Evolutionary conservation across 352 stramenopile genomes (phyloP), one percentile per base, ranked within the genome.

Genomic region (Pilasporangium apinafurcum): DNA sequence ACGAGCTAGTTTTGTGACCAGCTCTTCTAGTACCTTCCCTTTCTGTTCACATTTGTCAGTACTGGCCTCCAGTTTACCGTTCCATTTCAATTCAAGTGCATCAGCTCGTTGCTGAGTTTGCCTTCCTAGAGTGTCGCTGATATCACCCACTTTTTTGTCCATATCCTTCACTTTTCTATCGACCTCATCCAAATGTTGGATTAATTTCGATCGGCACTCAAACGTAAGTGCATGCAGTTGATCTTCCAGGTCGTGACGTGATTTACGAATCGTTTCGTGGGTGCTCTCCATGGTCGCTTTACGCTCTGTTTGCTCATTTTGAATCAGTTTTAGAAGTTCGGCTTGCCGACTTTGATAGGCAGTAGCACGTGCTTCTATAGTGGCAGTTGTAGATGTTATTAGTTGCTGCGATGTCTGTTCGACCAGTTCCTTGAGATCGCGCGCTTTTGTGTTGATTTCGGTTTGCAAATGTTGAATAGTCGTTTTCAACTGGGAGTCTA

Each of bases 231-330:
- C 36, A 12, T 87, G 60, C 9, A 84, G 37, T 18, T 67, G 54
- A 30, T 86, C 72, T 58, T 86, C 64, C 4, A 80, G 40, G 3
- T 58, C 45, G 16, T 83, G 62, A 6, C 73, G 65, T 17, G 30
- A 53, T 24, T 70, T 71, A 29, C 70, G 68, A 0, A 75, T 40
- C 3, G 59, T 53, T 44, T 87, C 74, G 0, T 78, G 48, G 0
- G 78, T 21, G 0, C 41, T 28, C 7, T 82, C 67, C 2, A 78
- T 13, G 4, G 45, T 36, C 22, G 51, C 17, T 24, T 75, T 83
- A 8, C 69, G 46, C 21, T 86, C 74, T 22, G 61, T 66, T 42
- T 78, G 62, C 33, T 87, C 74, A 9, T 34, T 62, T 21, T 79
- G 57, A 33, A 75, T 1, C 38, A 59, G 48, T 50, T 48, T 68